These are phyloP conservation scores for Tausonia pullulans DNA, from an alignment of 1,284 basidiomycete species.

Conservation along the genomic window DNA sequence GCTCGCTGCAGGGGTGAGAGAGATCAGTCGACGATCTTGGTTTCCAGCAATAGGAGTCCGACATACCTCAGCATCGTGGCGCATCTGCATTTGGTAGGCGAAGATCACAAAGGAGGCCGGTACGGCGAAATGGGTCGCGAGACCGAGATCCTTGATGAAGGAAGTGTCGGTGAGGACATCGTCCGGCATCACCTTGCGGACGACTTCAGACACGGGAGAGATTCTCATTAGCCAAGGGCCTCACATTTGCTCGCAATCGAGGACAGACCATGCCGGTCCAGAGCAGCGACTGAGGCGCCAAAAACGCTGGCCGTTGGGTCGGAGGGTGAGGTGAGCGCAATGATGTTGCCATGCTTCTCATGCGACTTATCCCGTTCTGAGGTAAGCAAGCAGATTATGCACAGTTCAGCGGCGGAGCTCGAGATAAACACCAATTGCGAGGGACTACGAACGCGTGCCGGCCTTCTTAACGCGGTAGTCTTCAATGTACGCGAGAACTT, in stretches of 20 bases:
- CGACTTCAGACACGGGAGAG: not conserved
- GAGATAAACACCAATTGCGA: too few species aligned
- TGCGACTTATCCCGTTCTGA: not conserved
- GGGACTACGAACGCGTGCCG: not conserved
- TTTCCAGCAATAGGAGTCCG: not conserved
- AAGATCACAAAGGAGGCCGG: not conserved
- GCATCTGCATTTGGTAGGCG: conserved; percentile 11
- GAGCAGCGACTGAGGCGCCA: not conserved
- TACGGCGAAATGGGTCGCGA: not conserved
- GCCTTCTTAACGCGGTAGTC: not conserved
- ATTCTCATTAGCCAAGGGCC: not conserved
- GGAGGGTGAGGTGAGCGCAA: not conserved
- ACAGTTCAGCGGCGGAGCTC: not conserved
- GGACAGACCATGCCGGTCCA: not conserved
- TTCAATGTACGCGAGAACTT: conserved; percentile 6
- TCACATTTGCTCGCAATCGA: too few species aligned
- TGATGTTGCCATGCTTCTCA: not conserved
- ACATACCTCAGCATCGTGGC: not conserved
- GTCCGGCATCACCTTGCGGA: not conserved
- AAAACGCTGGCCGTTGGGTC: not conserved
- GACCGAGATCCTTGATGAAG: conserved; percentile 5
- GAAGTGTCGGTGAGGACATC: not conserved
- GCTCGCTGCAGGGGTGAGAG: not conserved
- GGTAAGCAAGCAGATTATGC: too few species aligned
- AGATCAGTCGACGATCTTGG: not conserved